Evolutionary conservation across 2,329 filamentous ascomycete species (phyloP).

Genomic region (Ophiocordyceps camponoti-rufipedis): DNA sequence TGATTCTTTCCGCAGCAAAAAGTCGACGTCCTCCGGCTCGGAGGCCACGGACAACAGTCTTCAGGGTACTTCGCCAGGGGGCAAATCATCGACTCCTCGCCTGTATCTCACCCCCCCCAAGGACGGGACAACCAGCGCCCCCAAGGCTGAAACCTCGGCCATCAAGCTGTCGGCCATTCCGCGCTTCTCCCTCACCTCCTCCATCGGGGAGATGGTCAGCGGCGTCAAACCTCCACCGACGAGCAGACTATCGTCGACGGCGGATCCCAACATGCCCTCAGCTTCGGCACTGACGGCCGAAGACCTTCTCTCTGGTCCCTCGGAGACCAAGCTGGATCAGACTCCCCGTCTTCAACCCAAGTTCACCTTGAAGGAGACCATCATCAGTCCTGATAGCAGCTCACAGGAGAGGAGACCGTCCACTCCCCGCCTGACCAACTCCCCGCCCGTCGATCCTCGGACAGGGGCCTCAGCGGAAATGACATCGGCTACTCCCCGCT

Average conservation of each 20-base stretch:
- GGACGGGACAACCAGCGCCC: neutral
- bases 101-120: neutral
- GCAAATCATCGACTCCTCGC: neutral
- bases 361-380: neutral
- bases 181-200: neutral
- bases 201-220: neutral
- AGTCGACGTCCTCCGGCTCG: neutral
- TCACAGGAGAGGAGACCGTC: neutral
- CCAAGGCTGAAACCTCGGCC: neutral
- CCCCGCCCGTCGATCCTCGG: neutral
- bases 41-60: neutral
- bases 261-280: neutral
- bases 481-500: neutral
- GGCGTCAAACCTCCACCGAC: neutral
- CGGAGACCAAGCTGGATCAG: neutral
- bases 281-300: neutral
- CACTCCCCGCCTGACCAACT: neutral
- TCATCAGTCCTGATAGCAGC: neutral
- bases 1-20: neutral
- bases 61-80: neutral
- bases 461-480: neutral
- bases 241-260: neutral
- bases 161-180: neutral
- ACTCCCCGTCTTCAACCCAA: neutral
- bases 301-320: neutral